Evolutionary conservation across 202 grass and related monocot genomes (phyloP).

Genomic region (Zizania palustris): DNA sequence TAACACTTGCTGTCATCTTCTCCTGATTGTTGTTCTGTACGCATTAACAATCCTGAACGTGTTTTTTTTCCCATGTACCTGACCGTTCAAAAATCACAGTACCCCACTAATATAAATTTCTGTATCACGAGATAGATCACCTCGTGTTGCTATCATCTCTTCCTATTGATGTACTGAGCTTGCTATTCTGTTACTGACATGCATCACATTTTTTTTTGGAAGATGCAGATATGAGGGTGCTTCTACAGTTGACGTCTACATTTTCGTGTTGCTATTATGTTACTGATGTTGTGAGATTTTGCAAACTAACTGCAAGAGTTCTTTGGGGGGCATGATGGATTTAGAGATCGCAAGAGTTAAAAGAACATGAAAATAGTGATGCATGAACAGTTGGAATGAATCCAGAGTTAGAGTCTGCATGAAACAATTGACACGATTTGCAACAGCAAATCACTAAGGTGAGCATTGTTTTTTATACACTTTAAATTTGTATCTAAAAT

Average conservation of each 20-base stretch:
- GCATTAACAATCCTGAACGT: neutral
- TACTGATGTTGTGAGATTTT: neutral
- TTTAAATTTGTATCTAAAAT: too few relatives aligned
- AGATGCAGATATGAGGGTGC: neutral
- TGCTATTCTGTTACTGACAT: neutral
- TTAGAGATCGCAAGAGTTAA: too few relatives aligned
- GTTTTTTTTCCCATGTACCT: neutral
- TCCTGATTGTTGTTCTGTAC: neutral
- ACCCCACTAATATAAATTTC: neutral
- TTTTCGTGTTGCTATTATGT: neutral
- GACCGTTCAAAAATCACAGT: neutral
- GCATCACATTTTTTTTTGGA: neutral
- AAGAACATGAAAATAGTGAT: too few relatives aligned
- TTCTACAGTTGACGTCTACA: too few relatives aligned
- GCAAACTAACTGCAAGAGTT: too few relatives aligned
- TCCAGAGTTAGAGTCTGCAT: too few relatives aligned
- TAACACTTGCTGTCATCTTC: neutral
- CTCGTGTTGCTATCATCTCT: neutral
- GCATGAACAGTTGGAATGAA: too few relatives aligned
- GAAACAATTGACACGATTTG: too few relatives aligned
- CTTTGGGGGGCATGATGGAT: too few relatives aligned
- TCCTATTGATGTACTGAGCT: neutral
- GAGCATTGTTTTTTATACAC: too few relatives aligned
- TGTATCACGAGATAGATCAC: neutral
- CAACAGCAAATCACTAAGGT: too few relatives aligned